Evolutionary conservation across 495 filamentous ascomycete species (phyloP).

Genomic region (Xylaria intraflava): DNA sequence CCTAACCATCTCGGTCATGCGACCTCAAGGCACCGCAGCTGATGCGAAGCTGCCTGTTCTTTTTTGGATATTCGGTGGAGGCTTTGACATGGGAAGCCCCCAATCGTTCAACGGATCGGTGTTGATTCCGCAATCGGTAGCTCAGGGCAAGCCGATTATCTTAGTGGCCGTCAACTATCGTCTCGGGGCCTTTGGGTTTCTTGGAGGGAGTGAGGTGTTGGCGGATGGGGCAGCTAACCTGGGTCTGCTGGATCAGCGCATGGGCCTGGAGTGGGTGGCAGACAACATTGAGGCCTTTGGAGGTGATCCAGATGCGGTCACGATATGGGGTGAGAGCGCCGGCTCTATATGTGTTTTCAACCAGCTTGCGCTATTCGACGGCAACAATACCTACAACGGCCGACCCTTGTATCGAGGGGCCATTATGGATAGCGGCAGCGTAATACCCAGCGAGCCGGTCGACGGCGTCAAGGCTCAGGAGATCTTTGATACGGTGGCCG

Average conservation of each 20-base stretch:
- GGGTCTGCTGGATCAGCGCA: slow-evolving; percentile 60
- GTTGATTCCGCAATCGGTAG: too few relatives aligned
- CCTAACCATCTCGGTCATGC: too few relatives aligned
- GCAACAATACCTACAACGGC: slow-evolving; percentile 65
- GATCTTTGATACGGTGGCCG: slow-evolving; percentile 58
- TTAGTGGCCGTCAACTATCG: slow-evolving; percentile 61
- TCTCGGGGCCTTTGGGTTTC: too few relatives aligned
- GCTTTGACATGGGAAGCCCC: too few relatives aligned
- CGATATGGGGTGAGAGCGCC: slow-evolving; percentile 71
- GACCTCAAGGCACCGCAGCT: too few relatives aligned
- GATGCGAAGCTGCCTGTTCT: too few relatives aligned
- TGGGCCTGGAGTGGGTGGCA: slow-evolving; percentile 58
- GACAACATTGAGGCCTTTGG: slow-evolving; percentile 64
- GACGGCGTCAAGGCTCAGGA: slow-evolving; percentile 59
- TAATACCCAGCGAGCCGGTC: slow-evolving; percentile 57
- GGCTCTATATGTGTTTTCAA: slow-evolving; percentile 66
- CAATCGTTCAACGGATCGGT: too few relatives aligned
- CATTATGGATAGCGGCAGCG: slow-evolving; percentile 67
- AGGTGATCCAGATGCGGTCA: slow-evolving; percentile 59
- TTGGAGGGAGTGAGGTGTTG: slow-evolving; percentile 56
- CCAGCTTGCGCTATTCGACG: slow-evolving; percentile 65
- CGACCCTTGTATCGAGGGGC: slow-evolving; percentile 61
- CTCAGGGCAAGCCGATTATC: slow-evolving; percentile 57
- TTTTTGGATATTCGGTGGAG: too few relatives aligned
- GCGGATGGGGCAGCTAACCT: slow-evolving; percentile 57